These are phyloP conservation scores for Dillenia turbinata DNA, from an alignment of 164 flowering plant species.

Conservation along the genomic window DNA sequence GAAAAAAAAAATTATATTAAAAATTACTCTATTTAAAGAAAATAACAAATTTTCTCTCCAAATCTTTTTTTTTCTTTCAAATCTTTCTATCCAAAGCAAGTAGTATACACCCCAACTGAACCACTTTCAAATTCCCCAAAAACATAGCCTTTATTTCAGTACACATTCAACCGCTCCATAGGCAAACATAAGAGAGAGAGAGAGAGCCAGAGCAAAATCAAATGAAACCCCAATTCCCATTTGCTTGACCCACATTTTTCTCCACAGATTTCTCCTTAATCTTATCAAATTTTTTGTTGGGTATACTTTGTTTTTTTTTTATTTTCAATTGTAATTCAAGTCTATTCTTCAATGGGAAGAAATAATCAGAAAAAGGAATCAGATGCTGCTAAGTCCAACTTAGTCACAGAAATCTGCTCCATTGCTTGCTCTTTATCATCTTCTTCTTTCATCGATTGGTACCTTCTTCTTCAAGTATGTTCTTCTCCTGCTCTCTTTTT, in stretches of 20 bases:
- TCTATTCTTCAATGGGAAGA: slow-evolving; percentile 20
- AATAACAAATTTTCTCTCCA: too few species aligned
- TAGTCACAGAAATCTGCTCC: slow-evolving; percentile 57
- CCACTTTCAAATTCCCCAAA: slow-evolving; percentile 47
- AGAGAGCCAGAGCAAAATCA: not conserved
- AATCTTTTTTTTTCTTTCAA: too few species aligned
- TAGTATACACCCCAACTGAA: too few species aligned
- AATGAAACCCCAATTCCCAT: not conserved
- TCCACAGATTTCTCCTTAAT: not conserved
- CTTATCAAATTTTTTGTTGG: not conserved
- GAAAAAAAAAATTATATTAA: too few species aligned
- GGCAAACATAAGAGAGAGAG: not conserved
- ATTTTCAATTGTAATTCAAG: not conserved
- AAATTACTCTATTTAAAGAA: too few species aligned
- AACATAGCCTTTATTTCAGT: slow-evolving; percentile 30
- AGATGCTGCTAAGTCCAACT: slow-evolving; percentile 34
- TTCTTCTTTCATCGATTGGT: slow-evolving; percentile 72
- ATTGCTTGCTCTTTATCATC: slow-evolving; percentile 23
- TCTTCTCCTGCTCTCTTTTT: not conserved
- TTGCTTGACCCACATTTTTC: slow-evolving; percentile 1
- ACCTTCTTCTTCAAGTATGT: slow-evolving; percentile 69
- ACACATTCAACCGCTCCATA: slow-evolving; percentile 49
- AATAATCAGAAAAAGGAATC: slow-evolving; percentile 16
- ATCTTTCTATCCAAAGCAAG: too few species aligned
- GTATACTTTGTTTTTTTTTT: not conserved